Evolutionary conservation across 176 grass and related monocot genomes (phyloP).

Genomic region (Poa annua): DNA sequence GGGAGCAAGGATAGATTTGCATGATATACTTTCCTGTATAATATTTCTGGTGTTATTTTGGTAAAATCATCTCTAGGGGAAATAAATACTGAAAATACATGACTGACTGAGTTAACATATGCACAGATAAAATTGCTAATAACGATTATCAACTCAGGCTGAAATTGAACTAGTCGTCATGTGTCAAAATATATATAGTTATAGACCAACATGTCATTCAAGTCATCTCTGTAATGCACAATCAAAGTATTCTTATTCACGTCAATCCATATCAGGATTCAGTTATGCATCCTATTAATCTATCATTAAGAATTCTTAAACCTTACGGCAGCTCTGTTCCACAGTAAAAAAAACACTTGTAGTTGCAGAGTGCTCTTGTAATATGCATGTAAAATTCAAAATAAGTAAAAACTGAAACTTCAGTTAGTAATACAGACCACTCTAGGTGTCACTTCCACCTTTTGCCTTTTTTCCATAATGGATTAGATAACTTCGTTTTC

Average conservation of each 20-base stretch:
- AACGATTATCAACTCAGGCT: not conserved
- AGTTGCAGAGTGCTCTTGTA: conserved; percentile 2
- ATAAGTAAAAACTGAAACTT: conserved; percentile 11
- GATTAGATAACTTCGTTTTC: too few relatives aligned
- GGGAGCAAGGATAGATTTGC: conserved; percentile 12
- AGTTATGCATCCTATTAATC: conserved; percentile 6
- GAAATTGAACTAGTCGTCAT: not conserved
- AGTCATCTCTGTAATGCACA: not conserved
- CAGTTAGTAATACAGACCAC: not conserved
- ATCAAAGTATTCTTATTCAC: not conserved
- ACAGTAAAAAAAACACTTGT: conserved; percentile 10
- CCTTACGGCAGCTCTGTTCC: not conserved
- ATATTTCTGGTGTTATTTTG: conserved; percentile 34
- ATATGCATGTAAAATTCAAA: conserved; percentile 14
- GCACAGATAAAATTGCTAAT: not conserved
- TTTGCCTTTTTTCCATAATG: conserved; percentile 4
- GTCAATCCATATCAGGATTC: conserved; percentile 15
- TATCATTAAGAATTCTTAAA: not conserved
- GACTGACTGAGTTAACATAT: conserved; percentile 12
- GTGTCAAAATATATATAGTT: conserved; percentile 22
- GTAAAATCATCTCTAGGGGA: conserved; percentile 12
- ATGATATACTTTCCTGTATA: conserved; percentile 25
- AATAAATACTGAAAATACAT: conserved; percentile 17
- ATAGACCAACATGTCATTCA: not conserved
- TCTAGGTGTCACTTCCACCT: not conserved